phyloP scores from a whole-genome alignment of 2,329 filamentous ascomycete species.

The Fusarium veterinarium region DNA sequence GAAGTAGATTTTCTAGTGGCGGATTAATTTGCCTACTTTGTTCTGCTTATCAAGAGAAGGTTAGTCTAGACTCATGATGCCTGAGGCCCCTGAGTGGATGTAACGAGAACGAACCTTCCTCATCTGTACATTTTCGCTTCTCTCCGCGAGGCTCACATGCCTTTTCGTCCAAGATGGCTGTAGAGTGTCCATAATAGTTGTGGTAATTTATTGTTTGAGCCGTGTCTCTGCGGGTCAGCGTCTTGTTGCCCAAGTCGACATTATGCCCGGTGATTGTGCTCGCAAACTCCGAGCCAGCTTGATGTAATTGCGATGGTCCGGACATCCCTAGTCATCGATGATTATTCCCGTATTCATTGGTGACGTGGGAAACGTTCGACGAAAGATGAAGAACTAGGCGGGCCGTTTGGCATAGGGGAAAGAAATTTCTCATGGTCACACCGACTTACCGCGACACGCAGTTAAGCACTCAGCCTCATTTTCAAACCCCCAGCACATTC shows the following conservation, averaged over 20 bases:
- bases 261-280: not conserved
- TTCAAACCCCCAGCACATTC: not conserved
- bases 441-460: not conserved
- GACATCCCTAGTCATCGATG: accelerated
- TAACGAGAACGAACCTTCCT: not conserved
- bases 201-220: not conserved
- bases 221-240: not conserved
- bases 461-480: accelerated
- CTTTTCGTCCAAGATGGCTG: accelerated
- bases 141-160: accelerated
- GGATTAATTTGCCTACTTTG: no score
- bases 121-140: not conserved
- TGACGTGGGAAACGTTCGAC: accelerated
- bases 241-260: not conserved
- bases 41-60: accelerated
- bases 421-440: not conserved
- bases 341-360: accelerated
- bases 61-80: not conserved
- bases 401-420: accelerated
- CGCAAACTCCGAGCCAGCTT: not conserved
- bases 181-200: not conserved
- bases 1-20: not conserved
- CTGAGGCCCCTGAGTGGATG: accelerated
- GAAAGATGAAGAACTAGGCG: not conserved
- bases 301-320: not conserved